phyloP scores from a whole-genome alignment of 1,284 basidiomycete genomes.

The Cutaneotrichosporon cavernicola region DNA sequence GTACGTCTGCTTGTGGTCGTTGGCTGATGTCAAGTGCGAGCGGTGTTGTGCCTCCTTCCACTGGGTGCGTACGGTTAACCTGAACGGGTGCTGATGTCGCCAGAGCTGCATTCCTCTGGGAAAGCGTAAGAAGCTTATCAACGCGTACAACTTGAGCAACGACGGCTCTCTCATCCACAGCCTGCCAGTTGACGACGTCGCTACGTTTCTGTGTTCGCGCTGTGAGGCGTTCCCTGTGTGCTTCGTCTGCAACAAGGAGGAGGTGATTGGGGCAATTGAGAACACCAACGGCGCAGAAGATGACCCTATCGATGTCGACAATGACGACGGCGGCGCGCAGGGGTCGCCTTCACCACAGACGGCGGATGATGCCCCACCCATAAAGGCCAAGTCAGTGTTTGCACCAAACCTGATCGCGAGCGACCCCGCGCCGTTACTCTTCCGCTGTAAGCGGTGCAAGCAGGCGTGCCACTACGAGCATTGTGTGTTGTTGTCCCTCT shows the following conservation, averaged over 20 bases:
- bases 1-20: not conserved
- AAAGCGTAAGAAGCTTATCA: conserved; percentile 56
- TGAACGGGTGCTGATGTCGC: conserved; percentile 1
- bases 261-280: not conserved
- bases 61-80: not conserved
- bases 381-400: not conserved
- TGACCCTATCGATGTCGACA: conserved; percentile 22
- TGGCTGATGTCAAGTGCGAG: conserved; percentile 16
- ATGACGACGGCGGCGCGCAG: conserved; percentile 10
- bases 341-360: not conserved
- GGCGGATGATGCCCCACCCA: not conserved
- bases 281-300: conserved; percentile 3
- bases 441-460: conserved; percentile 76
- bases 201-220: conserved; percentile 73
- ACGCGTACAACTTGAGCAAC: conserved; percentile 58
- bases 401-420: conserved; percentile 9
- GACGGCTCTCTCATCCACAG: conserved; percentile 36
- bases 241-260: conserved; percentile 66
- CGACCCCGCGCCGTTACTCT: conserved; percentile 57
- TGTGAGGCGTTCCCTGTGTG: conserved; percentile 74
- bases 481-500: conserved; percentile 32
- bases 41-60: conserved; percentile 9
- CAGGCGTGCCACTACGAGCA: conserved; percentile 76
- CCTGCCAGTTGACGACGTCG: conserved; percentile 62
- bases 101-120: conserved; percentile 62